Percentiles rank a stretch among this genome's conserved stretches.
phyloP scores from a whole-genome alignment of 345 rosid genomes.

The Dovyalis caffra region DNA sequence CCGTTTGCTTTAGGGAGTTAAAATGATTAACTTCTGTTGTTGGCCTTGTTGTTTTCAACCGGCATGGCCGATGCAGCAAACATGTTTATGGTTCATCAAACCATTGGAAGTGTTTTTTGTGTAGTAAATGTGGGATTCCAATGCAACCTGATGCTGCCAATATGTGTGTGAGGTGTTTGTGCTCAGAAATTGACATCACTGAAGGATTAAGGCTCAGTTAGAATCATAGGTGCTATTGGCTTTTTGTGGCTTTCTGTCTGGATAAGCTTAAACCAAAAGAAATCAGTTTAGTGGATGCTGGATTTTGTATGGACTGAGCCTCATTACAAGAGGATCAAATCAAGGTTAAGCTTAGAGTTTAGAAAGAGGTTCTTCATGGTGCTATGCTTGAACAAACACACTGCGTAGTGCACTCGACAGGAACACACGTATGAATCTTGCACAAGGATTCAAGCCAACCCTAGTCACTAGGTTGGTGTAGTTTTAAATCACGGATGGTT shows the following conservation, averaged over 20 bases:
- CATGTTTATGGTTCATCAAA: slow-evolving; percentile 21
- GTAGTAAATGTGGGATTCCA: slow-evolving; percentile 19
- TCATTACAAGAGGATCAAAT: slow-evolving; percentile 59
- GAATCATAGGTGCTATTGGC: slow-evolving; percentile 54
- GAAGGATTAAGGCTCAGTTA: slow-evolving; percentile 46
- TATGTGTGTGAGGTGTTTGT: slow-evolving; percentile 23
- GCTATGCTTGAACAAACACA: slow-evolving; percentile 32
- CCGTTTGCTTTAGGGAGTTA: too few species aligned
- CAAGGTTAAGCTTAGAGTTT: too few species aligned
- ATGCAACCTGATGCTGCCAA: slow-evolving; percentile 25
- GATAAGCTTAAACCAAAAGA: slow-evolving; percentile 31
- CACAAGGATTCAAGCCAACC: slow-evolving; percentile 50
- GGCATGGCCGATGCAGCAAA: slow-evolving; percentile 10
- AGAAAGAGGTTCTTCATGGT: slow-evolving; percentile 36
- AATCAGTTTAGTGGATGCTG: slow-evolving; percentile 41
- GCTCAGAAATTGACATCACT: slow-evolving; percentile 20
- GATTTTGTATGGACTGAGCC: slow-evolving; percentile 66
- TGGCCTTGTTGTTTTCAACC: not conserved
- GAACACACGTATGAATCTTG: slow-evolving; percentile 34
- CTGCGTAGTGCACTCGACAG: slow-evolving; percentile 25
- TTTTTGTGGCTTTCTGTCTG: slow-evolving; percentile 42
- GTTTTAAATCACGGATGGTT: too few species aligned
- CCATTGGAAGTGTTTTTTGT: slow-evolving; percentile 24
- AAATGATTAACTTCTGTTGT: too few species aligned
- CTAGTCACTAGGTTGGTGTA: slow-evolving; percentile 64